A percentile compares a stretch with the other conserved stretches of the same genome.
Evolutionary conservation across 257 asterid genomes (phyloP).

Genomic region (Paraleonurus japonicus): DNA sequence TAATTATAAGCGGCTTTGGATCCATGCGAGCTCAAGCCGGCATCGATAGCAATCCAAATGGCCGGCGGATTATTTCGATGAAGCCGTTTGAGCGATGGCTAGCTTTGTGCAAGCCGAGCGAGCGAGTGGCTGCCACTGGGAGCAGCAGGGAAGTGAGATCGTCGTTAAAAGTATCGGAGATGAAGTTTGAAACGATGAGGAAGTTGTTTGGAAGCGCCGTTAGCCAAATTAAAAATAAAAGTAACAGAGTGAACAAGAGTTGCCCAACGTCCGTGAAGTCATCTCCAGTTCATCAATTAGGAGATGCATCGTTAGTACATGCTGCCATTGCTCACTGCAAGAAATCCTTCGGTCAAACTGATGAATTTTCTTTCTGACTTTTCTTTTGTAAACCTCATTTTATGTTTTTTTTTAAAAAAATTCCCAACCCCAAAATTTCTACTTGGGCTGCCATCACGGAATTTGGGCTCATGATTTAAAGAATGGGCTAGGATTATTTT

Average conservation of each 20-base stretch:
- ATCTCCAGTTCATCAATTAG: constrained; percentile 24
- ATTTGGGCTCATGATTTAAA: no score
- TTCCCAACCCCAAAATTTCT: no score
- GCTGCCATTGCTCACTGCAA: constrained; percentile 37
- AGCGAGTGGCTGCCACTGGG: neutral
- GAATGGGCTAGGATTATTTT: no score
- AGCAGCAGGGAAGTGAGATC: neutral
- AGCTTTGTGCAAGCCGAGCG: neutral
- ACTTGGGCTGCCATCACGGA: no score
- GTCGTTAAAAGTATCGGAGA: neutral
- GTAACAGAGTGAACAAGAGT: neutral
- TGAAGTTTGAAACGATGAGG: neutral
- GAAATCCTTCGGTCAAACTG: constrained; percentile 10
- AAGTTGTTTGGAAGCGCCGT: neutral
- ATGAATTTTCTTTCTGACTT: constrained; percentile 16
- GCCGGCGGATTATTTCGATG: neutral
- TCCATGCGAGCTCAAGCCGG: constrained; percentile 1
- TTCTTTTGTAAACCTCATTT: no score
- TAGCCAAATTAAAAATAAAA: neutral
- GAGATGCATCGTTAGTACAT: constrained; percentile 14
- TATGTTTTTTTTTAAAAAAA: no score
- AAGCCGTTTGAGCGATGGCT: constrained; percentile 17
- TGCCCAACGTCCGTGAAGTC: constrained; percentile 23
- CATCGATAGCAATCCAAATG: neutral
- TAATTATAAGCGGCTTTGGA: constrained; percentile 3